Evolutionary conservation across 1,139 yeast species (phyloP).

Genomic region (Kodamaea fungicola): DNA sequence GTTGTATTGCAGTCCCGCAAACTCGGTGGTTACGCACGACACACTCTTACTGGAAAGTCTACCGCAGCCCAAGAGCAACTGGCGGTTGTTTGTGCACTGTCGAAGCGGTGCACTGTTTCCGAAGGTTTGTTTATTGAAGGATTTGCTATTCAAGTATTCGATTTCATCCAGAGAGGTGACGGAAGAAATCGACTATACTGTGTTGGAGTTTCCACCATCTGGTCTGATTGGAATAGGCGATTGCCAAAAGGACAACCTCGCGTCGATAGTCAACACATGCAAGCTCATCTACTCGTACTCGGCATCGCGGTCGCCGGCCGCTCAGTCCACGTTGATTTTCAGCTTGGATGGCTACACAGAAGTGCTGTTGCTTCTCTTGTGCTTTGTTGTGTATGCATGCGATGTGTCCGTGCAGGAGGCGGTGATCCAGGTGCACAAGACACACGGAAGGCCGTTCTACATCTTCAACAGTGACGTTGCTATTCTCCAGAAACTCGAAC

Average conservation of each 20-base stretch:
- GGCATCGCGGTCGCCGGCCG: slow-evolving; percentile 24
- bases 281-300: slow-evolving; percentile 50
- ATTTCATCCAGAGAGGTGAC: slow-evolving; percentile 22
- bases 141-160: slow-evolving; percentile 32
- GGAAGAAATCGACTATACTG: slow-evolving; percentile 27
- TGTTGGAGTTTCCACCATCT: slow-evolving; percentile 75
- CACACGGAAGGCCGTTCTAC: slow-evolving; percentile 75
- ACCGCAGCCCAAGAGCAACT: slow-evolving; percentile 31
- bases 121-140: slow-evolving; percentile 29
- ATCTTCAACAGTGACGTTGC: slow-evolving; percentile 74
- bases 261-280: slow-evolving; percentile 61
- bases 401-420: slow-evolving; percentile 50
- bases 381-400: slow-evolving; percentile 67
- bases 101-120: slow-evolving; percentile 63
- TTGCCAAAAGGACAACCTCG: slow-evolving; percentile 51
- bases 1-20: slow-evolving; percentile 45
- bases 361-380: slow-evolving; percentile 68
- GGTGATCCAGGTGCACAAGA: slow-evolving; percentile 55
- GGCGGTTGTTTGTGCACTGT: slow-evolving; percentile 38
- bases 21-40: slow-evolving; percentile 44
- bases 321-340: slow-evolving; percentile 51
- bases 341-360: slow-evolving; percentile 95
- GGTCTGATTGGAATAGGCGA: slow-evolving; percentile 78
- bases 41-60: slow-evolving; percentile 10
- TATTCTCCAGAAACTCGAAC: slow-evolving; percentile 61